Conservation (phyloP, 2,329 filamentous ascomycete genomes). For the Talaromyces sp. region DNA sequence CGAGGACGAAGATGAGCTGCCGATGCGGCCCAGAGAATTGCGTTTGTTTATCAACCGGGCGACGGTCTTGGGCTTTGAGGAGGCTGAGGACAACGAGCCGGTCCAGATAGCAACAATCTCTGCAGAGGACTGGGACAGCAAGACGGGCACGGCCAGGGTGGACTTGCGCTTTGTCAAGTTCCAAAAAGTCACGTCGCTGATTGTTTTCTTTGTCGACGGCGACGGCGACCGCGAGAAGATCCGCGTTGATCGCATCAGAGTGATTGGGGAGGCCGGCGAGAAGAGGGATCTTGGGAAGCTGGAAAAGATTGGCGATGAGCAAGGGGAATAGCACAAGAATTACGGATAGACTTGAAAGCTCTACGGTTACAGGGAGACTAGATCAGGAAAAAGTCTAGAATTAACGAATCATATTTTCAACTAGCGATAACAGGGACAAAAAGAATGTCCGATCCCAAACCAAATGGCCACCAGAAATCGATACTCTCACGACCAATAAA, state of each 20-base stretch:
- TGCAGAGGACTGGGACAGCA: constrained; percentile 70
- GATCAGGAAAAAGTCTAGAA: neutral
- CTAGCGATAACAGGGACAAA: neutral
- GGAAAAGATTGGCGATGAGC: constrained; percentile 84
- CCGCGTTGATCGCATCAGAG: constrained; percentile 55
- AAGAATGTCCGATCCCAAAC: constrained; percentile 54
- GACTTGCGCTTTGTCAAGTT: constrained; percentile 91
- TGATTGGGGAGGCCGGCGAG: constrained; percentile 86
- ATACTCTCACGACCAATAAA: constrained; percentile 43
- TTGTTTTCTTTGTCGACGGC: constrained; percentile 83
- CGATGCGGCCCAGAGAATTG: constrained; percentile 76
- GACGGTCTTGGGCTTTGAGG: constrained; percentile 89
- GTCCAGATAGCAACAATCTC: constrained; percentile 75
- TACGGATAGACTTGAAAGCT: neutral
- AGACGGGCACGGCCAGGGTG: constrained; percentile 66
- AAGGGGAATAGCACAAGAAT: constrained; percentile 48
- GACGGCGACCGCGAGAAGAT: constrained; percentile 80
- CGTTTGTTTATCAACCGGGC: constrained; percentile 83
- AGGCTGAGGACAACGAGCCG: constrained; percentile 78
- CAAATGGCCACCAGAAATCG: constrained; percentile 40
- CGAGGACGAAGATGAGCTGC: constrained; percentile 65
- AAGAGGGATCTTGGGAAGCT: constrained; percentile 91
- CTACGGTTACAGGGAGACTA: neutral
- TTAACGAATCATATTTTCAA: neutral
- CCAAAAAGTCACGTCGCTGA: constrained; percentile 82